Evolutionary conservation across 2,329 filamentous ascomycete species (phyloP).

Genomic region (Ampelomyces quisqualis): DNA sequence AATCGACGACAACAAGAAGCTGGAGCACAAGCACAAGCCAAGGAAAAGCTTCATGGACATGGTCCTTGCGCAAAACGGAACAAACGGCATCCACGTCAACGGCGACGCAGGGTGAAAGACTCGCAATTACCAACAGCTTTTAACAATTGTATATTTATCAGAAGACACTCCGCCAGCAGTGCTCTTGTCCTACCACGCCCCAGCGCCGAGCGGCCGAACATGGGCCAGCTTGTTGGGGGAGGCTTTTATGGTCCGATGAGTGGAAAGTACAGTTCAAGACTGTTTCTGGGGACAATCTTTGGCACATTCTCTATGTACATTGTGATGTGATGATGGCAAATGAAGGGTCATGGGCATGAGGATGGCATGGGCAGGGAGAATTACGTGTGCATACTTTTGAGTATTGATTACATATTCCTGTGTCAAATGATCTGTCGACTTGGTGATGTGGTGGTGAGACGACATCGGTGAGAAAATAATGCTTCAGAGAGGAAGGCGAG

Average conservation of each 20-base stretch:
- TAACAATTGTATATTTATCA: conserved; percentile 11
- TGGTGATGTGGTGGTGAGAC: no score
- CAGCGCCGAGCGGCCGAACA: conserved; percentile 2
- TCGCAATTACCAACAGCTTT: neutral
- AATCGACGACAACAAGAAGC: conserved; percentile 11
- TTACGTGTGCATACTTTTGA: no score
- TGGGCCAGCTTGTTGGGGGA: neutral
- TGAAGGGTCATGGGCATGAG: neutral
- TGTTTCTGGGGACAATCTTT: conserved; percentile 2
- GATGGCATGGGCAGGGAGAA: neutral
- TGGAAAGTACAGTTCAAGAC: neutral
- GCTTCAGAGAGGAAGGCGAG: no score
- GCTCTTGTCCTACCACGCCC: neutral
- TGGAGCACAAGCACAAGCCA: conserved; percentile 34
- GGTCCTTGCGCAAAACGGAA: conserved; percentile 27
- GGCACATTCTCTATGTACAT: conserved; percentile 6
- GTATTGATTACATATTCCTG: no score
- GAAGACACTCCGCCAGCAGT: conserved; percentile 6
- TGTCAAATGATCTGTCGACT: no score
- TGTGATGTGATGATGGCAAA: conserved; percentile 1
- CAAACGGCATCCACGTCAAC: conserved; percentile 25
- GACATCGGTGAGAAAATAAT: no score
- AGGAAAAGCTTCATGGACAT: conserved; percentile 43
- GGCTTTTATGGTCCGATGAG: neutral
- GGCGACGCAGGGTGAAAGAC: conserved; percentile 26